Conservation (phyloP, 441 rosid genomes). For the Theobroma grandiflorum region DNA sequence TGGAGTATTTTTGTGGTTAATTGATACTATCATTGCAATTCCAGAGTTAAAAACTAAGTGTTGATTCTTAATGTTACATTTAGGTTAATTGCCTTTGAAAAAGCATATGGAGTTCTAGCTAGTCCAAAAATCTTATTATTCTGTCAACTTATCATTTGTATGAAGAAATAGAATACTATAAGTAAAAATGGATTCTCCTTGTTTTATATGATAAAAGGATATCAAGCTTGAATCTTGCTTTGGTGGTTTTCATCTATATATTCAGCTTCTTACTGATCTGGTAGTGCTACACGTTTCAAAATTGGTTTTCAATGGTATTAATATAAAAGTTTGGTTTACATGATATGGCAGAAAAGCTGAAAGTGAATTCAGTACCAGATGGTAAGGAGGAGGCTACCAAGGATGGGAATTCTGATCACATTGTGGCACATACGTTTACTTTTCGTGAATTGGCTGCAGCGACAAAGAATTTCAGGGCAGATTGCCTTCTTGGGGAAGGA, state of each 20-base stretch:
- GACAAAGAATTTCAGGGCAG: slow-evolving; percentile 72
- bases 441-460: slow-evolving; percentile 73
- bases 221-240: neutral
- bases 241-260: neutral
- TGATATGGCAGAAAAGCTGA: slow-evolving; percentile 46
- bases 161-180: neutral
- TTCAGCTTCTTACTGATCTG: neutral
- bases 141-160: neutral
- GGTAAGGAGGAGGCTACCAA: slow-evolving; percentile 49
- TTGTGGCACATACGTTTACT: slow-evolving; percentile 69
- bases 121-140: neutral
- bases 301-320: neutral
- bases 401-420: slow-evolving; percentile 58
- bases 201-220: neutral
- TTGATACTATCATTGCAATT: neutral
- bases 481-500: slow-evolving; percentile 74
- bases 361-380: slow-evolving; percentile 37
- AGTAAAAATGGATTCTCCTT: neutral
- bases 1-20: slow-evolving; percentile 1
- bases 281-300: neutral
- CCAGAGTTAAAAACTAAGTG: slow-evolving; percentile 12
- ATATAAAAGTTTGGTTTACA: slow-evolving; percentile 20
- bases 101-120: neutral
- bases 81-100: neutral
- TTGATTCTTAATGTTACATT: slow-evolving; percentile 2